Evolutionary conservation across 2,329 filamentous ascomycete genomes (phyloP), one percentile per base, ranked within the genome.

Genomic region (Parastagonospora avenae): DNA sequence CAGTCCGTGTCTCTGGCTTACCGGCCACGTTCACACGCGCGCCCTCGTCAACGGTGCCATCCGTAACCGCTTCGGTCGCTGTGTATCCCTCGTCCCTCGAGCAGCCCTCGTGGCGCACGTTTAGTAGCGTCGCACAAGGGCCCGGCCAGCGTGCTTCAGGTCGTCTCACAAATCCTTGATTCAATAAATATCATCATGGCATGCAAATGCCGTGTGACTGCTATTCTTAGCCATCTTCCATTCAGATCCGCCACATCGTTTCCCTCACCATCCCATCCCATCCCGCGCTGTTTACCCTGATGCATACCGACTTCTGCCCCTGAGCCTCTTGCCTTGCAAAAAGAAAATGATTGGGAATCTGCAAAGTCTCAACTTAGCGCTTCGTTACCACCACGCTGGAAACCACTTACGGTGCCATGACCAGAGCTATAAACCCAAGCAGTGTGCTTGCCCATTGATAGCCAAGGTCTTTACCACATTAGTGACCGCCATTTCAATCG

Each of bases 381-480:
- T 44, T 60, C 60, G 54, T 48, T 48, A 59, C 68, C 68, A 52
- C 35, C 52, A 39, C 51, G 32, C 37, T 52, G 64, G 71, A 61
- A 55, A 48, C 12, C 16, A 59, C 73, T 71, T 70, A 77, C 67
- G 78, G 78, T 50, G 76, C 74, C 77, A 81, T 79, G 14, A 74
- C 77, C 31, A 81, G 70, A 14, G 78, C 76, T 52, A 81, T 68
- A 64, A 80, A 80, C 44, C 70, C 75, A 35, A 81, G 73, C 49
- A 80, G 45, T 15, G 72, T 74, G 48, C 74, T 76, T 46, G 79
- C 79, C 79, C 79, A 81, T 57, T 80, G 78, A 62, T 79, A 79
- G 40, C 79, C 78, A 49, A 81, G 54, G 71, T 68, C 68, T 64
- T 59, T 61, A 61, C 65, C 63, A 54, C 42, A 67, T 74, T 64